Evolutionary conservation across 2,329 filamentous ascomycete genomes (phyloP).

Genomic region (Xylaria sp.): DNA sequence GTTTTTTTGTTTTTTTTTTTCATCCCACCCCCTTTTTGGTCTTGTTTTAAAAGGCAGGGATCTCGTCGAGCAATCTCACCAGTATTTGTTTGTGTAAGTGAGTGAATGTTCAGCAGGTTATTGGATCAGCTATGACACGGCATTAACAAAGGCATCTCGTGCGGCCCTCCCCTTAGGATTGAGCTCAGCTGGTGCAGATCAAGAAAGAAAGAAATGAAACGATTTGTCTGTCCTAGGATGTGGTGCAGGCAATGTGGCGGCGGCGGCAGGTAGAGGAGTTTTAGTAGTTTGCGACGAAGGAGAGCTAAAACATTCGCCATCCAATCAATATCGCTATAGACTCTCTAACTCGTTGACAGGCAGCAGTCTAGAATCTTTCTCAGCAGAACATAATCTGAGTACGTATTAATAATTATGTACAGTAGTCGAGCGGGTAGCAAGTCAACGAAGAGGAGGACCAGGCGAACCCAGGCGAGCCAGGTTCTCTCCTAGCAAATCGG

Average conservation of each 20-base stretch:
- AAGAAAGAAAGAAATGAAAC: not conserved
- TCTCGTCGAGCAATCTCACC: not conserved
- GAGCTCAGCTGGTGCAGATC: slow-evolving; percentile 18
- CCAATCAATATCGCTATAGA: slow-evolving; percentile 17
- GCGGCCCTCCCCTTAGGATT: slow-evolving; percentile 4
- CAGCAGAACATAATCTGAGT: not conserved
- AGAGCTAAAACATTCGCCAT: slow-evolving; percentile 12
- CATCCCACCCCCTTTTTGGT: not conserved
- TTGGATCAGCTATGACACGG: not conserved
- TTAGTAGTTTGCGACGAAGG: slow-evolving; percentile 6
- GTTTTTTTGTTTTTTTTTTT: not conserved
- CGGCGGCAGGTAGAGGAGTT: not conserved
- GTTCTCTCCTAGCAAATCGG: not conserved
- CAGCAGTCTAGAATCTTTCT: not conserved
- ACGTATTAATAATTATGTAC: not conserved
- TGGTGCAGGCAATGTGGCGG: not conserved
- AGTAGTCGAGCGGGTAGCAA: slow-evolving; percentile 24
- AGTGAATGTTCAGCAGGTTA: not conserved
- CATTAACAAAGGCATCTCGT: not conserved
- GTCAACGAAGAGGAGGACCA: slow-evolving; percentile 14
- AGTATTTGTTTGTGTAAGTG: not conserved
- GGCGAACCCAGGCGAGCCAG: no score
- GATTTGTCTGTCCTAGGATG: not conserved
- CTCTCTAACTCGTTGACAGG: not conserved
- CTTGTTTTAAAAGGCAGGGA: slow-evolving; percentile 1